phyloP scores from a whole-genome alignment of 106 monocot species.

The Phalaenopsis aphrodite region DNA sequence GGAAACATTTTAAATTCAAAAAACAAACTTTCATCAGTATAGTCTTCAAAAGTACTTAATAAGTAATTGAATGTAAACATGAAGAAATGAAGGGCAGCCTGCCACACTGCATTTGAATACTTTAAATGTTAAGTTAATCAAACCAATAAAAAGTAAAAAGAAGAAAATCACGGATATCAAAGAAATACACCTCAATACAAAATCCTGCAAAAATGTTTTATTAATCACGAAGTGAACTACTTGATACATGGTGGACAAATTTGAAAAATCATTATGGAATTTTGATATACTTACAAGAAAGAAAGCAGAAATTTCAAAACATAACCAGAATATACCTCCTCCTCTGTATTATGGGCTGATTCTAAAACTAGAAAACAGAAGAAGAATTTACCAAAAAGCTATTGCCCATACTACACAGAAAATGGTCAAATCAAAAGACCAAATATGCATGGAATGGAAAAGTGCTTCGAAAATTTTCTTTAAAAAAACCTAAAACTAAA shows the following conservation, averaged over 20 bases:
- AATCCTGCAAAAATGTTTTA: neutral
- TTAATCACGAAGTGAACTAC: neutral
- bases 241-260: neutral
- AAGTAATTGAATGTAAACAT: neutral
- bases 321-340: neutral
- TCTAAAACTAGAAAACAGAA: neutral
- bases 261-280: neutral
- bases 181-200: neutral
- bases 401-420: neutral
- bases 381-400: neutral
- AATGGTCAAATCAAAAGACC: neutral
- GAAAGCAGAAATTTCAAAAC: neutral
- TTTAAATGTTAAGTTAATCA: neutral
- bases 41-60: neutral
- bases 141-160: neutral
- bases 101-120: neutral
- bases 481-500: neutral
- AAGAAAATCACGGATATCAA: slow-evolving; percentile 5
- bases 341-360: neutral
- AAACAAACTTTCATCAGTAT: neutral
- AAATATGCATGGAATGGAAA: neutral
- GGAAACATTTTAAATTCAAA: neutral
- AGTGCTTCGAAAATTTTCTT: neutral
- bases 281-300: neutral
- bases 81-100: neutral